Base-by-base conservation (phyloP, 257 asterid genomes). In the Fraxinus pennsylvanica region DNA sequence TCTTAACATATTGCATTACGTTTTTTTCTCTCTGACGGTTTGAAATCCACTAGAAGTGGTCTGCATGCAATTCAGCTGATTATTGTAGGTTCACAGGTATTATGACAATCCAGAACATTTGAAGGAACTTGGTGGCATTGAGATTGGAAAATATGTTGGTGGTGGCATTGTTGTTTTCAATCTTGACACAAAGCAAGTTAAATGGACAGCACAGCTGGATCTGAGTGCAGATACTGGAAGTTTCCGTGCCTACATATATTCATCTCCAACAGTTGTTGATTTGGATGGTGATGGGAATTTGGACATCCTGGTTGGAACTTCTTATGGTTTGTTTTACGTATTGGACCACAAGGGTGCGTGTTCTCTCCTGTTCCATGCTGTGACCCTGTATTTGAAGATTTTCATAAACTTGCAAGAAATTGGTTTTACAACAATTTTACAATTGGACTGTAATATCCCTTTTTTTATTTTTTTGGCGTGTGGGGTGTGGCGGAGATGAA, bases 211-310 rank as follows among this genome's bases (percentile, higher is more conserved):
- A 43, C 97, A 92, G 61, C 83, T 96, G 84, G 99, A 96, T 82
- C 72, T 89, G 83, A 96, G 99, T 80, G 92, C 93, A 0, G 97
- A 92, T 45, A 81, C 84, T 79, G 95, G 90, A 77, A 90, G 78
- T 22, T 94, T 92, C 83, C 96, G 94, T 78, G 97, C 98, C 80
- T 91, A 91, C 87, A 89, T 96, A 86, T 92, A 96, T 86, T 92
- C 99, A 66, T 88, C 99, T 78, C 99, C 99, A 13, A 92, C 97
- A 35, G 96, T 96, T 61, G 91, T 86, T 81, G 99, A 96, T 96
- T 83, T 96, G 92, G 98, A 96, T 84, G 97, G 98, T 79, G 99
- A 96, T 85, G 99, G 99, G 65, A 89, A 96, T 79, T 69, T 96
- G 96, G 97, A 96, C 86, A 94, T 96, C 84, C 86, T 96, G 30